These are phyloP conservation scores for Drechslerella dactyloides DNA, from an alignment of 2,329 filamentous ascomycete species.

Conservation along the genomic window DNA sequence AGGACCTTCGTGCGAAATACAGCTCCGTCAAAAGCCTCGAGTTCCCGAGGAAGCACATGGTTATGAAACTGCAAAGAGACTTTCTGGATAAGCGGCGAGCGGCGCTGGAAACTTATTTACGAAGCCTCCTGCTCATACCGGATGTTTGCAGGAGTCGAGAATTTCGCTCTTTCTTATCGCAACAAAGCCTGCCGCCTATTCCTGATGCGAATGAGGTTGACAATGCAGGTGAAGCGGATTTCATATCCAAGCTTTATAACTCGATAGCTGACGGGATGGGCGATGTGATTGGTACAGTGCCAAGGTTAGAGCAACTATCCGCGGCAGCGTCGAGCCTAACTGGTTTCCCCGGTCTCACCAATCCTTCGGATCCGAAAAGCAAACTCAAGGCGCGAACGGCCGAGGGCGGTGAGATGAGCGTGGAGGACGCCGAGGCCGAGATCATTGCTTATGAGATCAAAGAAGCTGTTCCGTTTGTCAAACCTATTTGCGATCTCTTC, in stretches of 20 bases:
- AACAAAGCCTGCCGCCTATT: constrained; percentile 73
- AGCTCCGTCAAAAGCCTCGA: constrained; percentile 86
- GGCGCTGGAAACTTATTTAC: constrained; percentile 82
- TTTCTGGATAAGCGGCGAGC: constrained; percentile 87
- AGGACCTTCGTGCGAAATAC: constrained; percentile 82
- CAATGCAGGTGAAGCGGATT: constrained; percentile 73
- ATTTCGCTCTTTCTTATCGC: constrained; percentile 87
- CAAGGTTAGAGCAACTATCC: constrained; percentile 91
- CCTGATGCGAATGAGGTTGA: constrained; percentile 37
- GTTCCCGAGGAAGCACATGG: constrained; percentile 87
- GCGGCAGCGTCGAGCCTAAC: constrained; percentile 44
- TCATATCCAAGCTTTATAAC: constrained; percentile 93
- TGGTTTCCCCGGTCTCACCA: constrained; percentile 28
- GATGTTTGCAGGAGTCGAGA: constrained; percentile 95
- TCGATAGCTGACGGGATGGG: constrained; percentile 98
- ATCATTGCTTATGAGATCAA: constrained; percentile 89
- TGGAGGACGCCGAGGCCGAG: constrained; percentile 83
- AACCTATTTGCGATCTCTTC: constrained; percentile 97
- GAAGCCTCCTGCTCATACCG: constrained; percentile 74
- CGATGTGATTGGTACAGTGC: constrained; percentile 93
- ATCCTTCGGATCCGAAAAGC: constrained; percentile 11
- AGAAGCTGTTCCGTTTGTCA: constrained; percentile 92
- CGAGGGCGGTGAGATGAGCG: constrained; percentile 49
- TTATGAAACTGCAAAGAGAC: constrained; percentile 95
- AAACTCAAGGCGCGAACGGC: constrained; percentile 70